phyloP scores from a whole-genome alignment of 73 alveolate species.

The Stentor coeruleus region DNA sequence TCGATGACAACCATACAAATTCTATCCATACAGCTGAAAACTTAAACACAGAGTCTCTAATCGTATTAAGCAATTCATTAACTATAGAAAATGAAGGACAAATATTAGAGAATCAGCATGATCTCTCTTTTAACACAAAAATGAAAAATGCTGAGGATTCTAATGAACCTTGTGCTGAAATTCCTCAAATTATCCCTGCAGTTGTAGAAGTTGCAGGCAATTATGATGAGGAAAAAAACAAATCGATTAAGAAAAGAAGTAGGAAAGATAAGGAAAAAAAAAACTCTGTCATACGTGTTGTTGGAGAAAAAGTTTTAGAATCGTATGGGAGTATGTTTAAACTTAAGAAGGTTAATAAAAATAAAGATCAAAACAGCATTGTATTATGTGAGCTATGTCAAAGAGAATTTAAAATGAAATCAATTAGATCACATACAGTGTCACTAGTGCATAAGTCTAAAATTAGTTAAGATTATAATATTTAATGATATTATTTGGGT shows the following conservation, averaged over 20 bases:
- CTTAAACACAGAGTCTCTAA: background rate
- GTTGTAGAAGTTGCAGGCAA: too few relatives aligned
- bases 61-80: background rate
- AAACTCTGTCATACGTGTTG: background rate
- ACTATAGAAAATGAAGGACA: too few relatives aligned
- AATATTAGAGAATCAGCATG: too few relatives aligned
- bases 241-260: background rate
- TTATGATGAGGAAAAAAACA: too few relatives aligned
- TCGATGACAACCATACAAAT: background rate
- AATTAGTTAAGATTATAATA: too few relatives aligned
- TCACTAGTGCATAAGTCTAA: background rate
- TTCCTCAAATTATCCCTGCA: too few relatives aligned
- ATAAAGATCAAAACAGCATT: too few relatives aligned
- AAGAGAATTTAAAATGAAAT: background rate
- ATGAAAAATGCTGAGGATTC: too few relatives aligned
- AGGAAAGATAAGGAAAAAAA: background rate
- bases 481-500: too few relatives aligned
- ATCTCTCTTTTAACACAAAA: too few relatives aligned
- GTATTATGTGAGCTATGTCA: background rate
- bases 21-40: background rate
- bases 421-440: background rate
- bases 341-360: background rate
- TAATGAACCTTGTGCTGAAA: too few relatives aligned
- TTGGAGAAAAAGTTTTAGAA: background rate
- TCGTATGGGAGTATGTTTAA: background rate